Conservation (phyloP, 1,139 yeast genomes). For the Yamadazyma dendronema region DNA sequence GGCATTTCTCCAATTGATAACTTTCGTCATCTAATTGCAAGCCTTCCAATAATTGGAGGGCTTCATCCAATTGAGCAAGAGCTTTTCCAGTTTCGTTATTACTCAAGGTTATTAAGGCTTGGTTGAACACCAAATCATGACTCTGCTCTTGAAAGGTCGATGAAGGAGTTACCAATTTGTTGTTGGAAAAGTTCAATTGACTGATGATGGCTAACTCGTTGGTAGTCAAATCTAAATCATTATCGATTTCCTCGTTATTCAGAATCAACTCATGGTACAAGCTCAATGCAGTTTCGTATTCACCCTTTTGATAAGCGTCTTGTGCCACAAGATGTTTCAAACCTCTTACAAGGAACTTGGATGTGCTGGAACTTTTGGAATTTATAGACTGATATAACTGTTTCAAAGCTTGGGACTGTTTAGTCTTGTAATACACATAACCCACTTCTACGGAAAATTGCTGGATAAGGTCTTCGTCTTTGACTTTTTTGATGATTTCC, state of each 20-base stretch:
- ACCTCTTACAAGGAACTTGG: constrained; percentile 40
- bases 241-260: constrained; percentile 32
- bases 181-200: constrained; percentile 31
- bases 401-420: constrained; percentile 41
- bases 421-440: constrained; percentile 70
- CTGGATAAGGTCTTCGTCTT: constrained; percentile 27
- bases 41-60: constrained; percentile 42
- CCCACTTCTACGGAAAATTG: constrained; percentile 56
- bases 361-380: constrained; percentile 20
- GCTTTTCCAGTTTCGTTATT: constrained; percentile 44
- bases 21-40: constrained; percentile 43
- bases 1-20: constrained; percentile 49
- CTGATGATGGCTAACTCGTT: constrained; percentile 71
- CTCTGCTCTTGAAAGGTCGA: constrained; percentile 12
- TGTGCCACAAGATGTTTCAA: constrained; percentile 81
- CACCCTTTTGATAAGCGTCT: constrained; percentile 67
- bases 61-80: constrained; percentile 46
- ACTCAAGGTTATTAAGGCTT: constrained; percentile 55
- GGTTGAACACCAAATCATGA: constrained; percentile 58
- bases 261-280: constrained; percentile 56
- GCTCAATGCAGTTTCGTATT: constrained; percentile 50
- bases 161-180: constrained; percentile 8
- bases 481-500: constrained; percentile 43
- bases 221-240: constrained; percentile 56
- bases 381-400: constrained; percentile 34